phyloP scores from a whole-genome alignment of 768 basidiomycete genomes.

The Leccinum uliginosum region DNA sequence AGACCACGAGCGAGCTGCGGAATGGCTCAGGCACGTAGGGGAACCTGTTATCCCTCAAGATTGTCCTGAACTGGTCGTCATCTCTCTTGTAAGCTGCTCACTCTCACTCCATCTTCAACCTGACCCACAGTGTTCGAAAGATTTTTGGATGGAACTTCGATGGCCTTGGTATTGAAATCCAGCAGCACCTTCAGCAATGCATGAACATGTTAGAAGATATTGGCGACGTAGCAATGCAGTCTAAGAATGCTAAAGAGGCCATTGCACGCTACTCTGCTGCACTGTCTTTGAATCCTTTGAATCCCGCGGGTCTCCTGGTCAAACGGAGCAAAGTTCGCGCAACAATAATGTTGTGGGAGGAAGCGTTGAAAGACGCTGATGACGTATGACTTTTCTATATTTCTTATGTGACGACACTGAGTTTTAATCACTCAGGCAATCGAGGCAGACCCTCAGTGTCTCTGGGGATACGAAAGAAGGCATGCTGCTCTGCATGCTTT shows the following conservation, averaged over 20 bases:
- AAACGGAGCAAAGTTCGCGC: slow-evolving; percentile 3
- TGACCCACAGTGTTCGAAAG: neutral
- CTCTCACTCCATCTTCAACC: too few species aligned
- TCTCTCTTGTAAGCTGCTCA: neutral
- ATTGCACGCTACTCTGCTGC: slow-evolving; percentile 5
- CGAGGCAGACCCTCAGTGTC: neutral
- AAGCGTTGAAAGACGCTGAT: slow-evolving; percentile 2
- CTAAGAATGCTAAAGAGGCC: neutral
- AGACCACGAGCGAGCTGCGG: too few species aligned
- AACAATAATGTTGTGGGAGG: neutral
- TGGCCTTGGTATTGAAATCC: neutral
- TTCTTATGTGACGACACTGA: neutral
- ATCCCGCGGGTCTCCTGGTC: neutral
- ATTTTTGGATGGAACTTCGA: slow-evolving; percentile 9
- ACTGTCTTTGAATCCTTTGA: slow-evolving; percentile 2
- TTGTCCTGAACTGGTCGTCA: neutral
- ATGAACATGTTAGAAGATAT: neutral
- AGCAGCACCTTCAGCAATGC: neutral
- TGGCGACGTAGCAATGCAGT: neutral
- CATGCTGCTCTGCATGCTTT: neutral
- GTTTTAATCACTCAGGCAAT: neutral
- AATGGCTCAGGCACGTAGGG: too few species aligned
- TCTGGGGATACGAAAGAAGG: neutral
- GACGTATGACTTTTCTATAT: neutral
- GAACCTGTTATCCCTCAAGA: too few species aligned